Base-by-base conservation (phyloP, 2,329 filamentous ascomycete genomes). In the Pseudogymnoascus sp. region DNA sequence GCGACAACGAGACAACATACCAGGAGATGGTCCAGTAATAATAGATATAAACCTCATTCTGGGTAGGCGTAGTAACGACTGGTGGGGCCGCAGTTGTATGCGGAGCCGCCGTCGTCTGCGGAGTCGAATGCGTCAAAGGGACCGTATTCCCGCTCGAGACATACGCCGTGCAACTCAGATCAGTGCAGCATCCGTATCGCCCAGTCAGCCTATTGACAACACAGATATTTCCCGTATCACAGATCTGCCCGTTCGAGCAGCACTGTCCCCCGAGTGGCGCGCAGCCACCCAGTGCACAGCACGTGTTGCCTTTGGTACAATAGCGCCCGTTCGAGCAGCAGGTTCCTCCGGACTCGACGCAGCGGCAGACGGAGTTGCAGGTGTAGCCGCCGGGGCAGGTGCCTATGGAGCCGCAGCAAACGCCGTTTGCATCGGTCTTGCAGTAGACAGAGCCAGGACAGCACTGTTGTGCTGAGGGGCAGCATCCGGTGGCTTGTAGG, bases 91-190 rank as follows among this genome's bases (percentile, higher is more conserved):
- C 5, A 8, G 40, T 25, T 5, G 40, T 45, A 2, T 8, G 5
- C 36, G 36, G 36, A 42, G 39, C 39, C 12, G 1, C 5, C 12
- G 39, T 42, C 18, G 18, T 42, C 39, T 18, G 4, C n/a, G 45
- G 27, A 5, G 45, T 29, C 45, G 45, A 31, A 15, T 8, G 13
- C 45, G 25, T 55, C 48, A 55, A 33, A 5, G 48, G 7, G 2
- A 55, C 5, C n/a, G 48, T 55, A 29, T 9, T 33, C 1, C 48
- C 48, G 29, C 21, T 55, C 2, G 18, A 27, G 1, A 33, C 29
- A 18, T 55, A 55, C n/a, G 48, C 48, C 48, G 48, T 55, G n/a
- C 48, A 55, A n/a, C n/a, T 33, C 27, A 55, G n/a, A 55, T 55
- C 48, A 18, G 48, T 55, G 4, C 48, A 55, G 27, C 48, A 55